Evolutionary conservation across 2,329 filamentous ascomycete species (phyloP), one percentile per base, ranked within the genome.

Genomic region (Clarireedia hainanense): DNA sequence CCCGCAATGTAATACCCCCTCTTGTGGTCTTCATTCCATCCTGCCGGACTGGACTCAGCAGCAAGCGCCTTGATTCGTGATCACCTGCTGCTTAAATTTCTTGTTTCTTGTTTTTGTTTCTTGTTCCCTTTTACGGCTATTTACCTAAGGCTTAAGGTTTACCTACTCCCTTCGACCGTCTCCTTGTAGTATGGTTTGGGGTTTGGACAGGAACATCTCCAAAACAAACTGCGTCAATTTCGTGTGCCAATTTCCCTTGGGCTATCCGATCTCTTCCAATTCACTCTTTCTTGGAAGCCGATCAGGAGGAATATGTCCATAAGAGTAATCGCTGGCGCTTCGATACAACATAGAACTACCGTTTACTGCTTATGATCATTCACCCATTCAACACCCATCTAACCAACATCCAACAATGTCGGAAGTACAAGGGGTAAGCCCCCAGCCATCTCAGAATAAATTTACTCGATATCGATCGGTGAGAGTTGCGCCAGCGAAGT

Each of bases 381-480:
- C 23, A 45, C n/a, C 6, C 6, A 12, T 46, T n/a, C 1, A 46
- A 14, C 14, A n/a, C 3, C 14, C n/a, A 45, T 50, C 24, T 26
- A 47, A 49, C 37, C 15, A 45, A 46, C 42, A 15, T 47, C 34
- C 37, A 50, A 27, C 40, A 66, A 66, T 65, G 64, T 57, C 59
- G 30, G 55, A 61, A 40, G 60, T 61, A n/a, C 59, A 55, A 34
- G 59, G 60, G 12, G 47, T 53, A 48, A 39, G 45, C 47, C 52
- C 56, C 37, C 52, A 48, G 47, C 39, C 56, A 49, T 46, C 58
- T 20, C 67, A 67, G 30, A 66, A 69, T 52, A 81, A 79, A 64
- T 76, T 80, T 65, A 79, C 79, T 54, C 75, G 81, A 43, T 84
- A 84, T 68, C 74, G 80, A 60, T 80, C 79, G 30, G 78, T 83